Percentiles rank a stretch among this genome's conserved stretches.
Conservation (phyloP, 1,284 basidiomycete species). For the Jaminaea rosea region DNA sequence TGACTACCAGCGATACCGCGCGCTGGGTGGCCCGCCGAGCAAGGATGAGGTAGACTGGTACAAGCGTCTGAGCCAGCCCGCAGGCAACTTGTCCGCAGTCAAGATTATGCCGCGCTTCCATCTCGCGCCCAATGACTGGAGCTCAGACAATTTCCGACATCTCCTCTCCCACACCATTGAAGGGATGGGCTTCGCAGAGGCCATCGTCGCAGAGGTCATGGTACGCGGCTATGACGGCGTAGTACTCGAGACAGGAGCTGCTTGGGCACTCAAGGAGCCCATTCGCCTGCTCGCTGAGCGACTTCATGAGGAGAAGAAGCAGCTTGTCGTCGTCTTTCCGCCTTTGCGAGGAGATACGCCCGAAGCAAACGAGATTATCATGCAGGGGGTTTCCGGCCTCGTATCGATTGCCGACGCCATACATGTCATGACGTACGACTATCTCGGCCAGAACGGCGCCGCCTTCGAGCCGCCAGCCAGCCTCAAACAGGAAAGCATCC, state of each 20-base stretch:
- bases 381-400: constrained; percentile 17
- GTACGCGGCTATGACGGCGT: constrained; percentile 13
- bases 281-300: constrained; percentile 5
- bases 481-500: constrained; percentile 15
- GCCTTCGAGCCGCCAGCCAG: constrained; percentile 3
- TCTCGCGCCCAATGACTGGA: constrained; percentile 21
- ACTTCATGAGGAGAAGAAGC: constrained; percentile 2
- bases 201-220: constrained; percentile 11
- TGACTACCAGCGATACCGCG: constrained; percentile 10
- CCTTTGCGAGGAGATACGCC: constrained; percentile 6
- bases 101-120: constrained; percentile 19
- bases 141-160: constrained; percentile 17
- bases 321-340: constrained; percentile 16
- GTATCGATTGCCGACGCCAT: constrained; percentile 17
- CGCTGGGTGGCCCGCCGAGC: constrained; percentile 15
- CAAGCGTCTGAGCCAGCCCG: neutral
- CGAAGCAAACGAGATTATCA: constrained; percentile 16
- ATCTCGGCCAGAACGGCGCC: neutral
- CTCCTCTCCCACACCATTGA: constrained; percentile 11
- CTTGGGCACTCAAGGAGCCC: constrained; percentile 20
- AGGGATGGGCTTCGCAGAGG: no score
- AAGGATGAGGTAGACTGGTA: constrained; percentile 14
- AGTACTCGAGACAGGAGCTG: constrained; percentile 17
- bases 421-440: constrained; percentile 16
- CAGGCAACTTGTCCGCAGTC: neutral